phyloP scores from a whole-genome alignment of 139 green algal species.

The Chlorella sorokiniana region DNA sequence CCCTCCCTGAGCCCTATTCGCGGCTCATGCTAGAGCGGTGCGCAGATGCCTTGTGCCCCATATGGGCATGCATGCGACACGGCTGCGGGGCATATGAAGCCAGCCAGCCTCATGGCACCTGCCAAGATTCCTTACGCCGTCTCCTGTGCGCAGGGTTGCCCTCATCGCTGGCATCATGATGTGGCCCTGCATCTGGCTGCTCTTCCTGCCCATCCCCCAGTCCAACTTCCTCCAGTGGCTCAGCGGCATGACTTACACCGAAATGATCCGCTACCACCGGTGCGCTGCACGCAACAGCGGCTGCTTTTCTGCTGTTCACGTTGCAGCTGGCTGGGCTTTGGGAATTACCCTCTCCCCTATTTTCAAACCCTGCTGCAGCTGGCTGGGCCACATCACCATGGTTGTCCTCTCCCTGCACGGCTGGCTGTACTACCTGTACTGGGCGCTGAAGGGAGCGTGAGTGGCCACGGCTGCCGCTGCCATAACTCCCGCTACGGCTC shows the following conservation, averaged over 20 bases:
- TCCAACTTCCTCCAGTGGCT: slow-evolving; percentile 33
- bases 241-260: slow-evolving; percentile 6
- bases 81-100: background rate
- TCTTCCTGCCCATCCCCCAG: slow-evolving; percentile 43
- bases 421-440: slow-evolving; percentile 53
- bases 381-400: slow-evolving; percentile 50
- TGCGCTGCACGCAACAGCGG: background rate
- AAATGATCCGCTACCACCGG: slow-evolving; percentile 41
- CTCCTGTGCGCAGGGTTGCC: slow-evolving; percentile 7
- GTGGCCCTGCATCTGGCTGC: slow-evolving; percentile 16
- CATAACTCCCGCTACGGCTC: background rate
- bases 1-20: background rate
- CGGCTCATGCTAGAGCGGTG: background rate
- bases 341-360: background rate
- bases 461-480: background rate
- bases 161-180: slow-evolving; percentile 25
- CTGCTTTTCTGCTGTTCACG: background rate
- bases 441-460: slow-evolving; percentile 25
- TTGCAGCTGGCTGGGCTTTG: background rate
- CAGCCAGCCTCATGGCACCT: background rate
- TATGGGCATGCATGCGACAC: background rate
- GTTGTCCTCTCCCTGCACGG: slow-evolving; percentile 33
- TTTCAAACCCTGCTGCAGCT: slow-evolving; percentile 9
- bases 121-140: background rate
- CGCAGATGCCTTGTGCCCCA: background rate